Percentiles rank a stretch among this genome's conserved stretches.
Evolutionary conservation across 371 early-diverging fungal genomes (phyloP).

Genomic region (Cokeromyces recurvatus): DNA sequence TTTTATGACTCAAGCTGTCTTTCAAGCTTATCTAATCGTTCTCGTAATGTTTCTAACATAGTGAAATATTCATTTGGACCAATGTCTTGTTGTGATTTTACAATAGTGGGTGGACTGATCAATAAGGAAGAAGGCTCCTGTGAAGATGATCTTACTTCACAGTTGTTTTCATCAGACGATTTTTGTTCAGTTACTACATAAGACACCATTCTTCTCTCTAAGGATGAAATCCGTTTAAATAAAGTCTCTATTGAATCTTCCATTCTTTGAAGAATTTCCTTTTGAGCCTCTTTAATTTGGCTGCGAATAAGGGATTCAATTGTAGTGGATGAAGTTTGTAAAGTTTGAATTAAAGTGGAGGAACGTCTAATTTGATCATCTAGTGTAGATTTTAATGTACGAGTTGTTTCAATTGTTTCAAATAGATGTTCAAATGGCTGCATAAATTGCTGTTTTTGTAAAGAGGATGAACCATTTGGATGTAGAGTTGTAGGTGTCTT

Average conservation of each 20-base stretch:
- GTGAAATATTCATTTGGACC: conserved; percentile 21
- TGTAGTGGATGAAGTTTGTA: conserved; percentile 68
- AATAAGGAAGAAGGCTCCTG: not conserved
- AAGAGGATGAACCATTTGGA: conserved; percentile 9
- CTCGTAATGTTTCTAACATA: conserved; percentile 19
- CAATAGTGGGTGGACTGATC: conserved; percentile 19
- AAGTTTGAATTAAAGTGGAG: conserved; percentile 69
- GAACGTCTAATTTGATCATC: conserved; percentile 77
- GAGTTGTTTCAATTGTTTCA: conserved; percentile 56
- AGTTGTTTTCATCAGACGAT: too few relatives aligned
- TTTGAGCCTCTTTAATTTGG: conserved; percentile 73
- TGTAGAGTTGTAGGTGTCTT: conserved; percentile 27
- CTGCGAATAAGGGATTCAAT: conserved; percentile 71
- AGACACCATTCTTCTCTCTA: conserved; percentile 3
- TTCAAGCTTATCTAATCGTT: conserved; percentile 23
- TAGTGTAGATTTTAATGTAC: conserved; percentile 56
- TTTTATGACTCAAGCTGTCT: conserved; percentile 19
- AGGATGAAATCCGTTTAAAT: not conserved
- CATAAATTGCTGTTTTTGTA: conserved; percentile 40
- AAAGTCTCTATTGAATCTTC: conserved; percentile 18
- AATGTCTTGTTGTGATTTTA: conserved; percentile 28
- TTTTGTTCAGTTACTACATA: not conserved
- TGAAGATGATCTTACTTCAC: not conserved
- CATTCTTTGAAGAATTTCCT: conserved; percentile 41
- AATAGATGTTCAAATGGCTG: conserved; percentile 58